A percentile compares a stretch with the other conserved stretches of the same genome.
phyloP scores from a whole-genome alignment of 2,329 filamentous ascomycete genomes.

The Fusarium hainanense region DNA sequence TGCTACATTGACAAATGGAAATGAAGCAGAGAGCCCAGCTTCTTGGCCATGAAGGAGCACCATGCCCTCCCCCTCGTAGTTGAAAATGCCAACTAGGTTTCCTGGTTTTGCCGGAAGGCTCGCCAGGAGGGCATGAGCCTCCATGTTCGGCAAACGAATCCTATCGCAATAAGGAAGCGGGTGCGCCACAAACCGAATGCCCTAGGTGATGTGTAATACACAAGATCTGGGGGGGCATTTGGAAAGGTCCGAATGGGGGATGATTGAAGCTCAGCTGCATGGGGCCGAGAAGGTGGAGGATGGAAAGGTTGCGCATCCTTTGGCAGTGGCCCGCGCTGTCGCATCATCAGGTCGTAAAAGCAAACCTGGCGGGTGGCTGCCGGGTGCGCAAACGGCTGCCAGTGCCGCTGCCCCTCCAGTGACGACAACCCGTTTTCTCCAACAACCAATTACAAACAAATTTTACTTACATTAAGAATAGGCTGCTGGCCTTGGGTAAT shows the following conservation, averaged over 20 bases:
- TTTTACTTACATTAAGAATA: constrained; percentile 62
- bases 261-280: not conserved
- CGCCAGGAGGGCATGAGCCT: constrained; percentile 5
- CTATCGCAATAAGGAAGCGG: constrained; percentile 1
- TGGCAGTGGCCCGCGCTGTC: constrained; percentile 17
- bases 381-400: constrained; percentile 17
- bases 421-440: not conserved
- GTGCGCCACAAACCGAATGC: not conserved
- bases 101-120: constrained; percentile 21
- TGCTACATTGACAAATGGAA: constrained; percentile 44
- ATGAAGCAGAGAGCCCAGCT: constrained; percentile 37
- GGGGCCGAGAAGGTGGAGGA: not conserved
- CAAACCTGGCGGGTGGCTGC: constrained; percentile 24
- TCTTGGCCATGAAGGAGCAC: constrained; percentile 35
- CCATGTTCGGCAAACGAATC: constrained; percentile 20
- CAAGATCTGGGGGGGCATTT: not conserved
- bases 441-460: constrained; percentile 11
- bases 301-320: constrained; percentile 27
- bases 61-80: constrained; percentile 37
- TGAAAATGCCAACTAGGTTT: constrained; percentile 41
- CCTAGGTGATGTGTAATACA: constrained; percentile 4
- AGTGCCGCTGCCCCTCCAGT: constrained; percentile 3
- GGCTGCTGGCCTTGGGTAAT: constrained; percentile 58
- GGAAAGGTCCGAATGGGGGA: constrained; percentile 1
- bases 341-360: constrained; percentile 30